Evolutionary conservation across 1,284 basidiomycete genomes (phyloP), one percentile per base, ranked within the genome.

Genomic region (Cutaneotrichosporon sp.): DNA sequence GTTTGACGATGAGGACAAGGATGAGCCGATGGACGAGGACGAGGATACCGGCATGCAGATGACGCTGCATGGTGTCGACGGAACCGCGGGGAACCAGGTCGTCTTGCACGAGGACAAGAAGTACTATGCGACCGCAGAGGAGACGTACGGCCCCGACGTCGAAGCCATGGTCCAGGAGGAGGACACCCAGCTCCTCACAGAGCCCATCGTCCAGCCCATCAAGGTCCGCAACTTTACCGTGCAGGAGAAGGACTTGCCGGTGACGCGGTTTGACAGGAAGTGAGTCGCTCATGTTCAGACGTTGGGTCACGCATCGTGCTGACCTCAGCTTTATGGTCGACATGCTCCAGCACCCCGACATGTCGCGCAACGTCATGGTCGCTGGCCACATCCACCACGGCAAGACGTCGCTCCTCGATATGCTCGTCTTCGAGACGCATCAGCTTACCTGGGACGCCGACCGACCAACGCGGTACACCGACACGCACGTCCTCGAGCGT

Each of bases 81-180:
- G 77, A 14, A 76, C 75, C 3, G 73, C 76, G 11, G 76, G 78
- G 68, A 93, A 91, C 71, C 92, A 94, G 58, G 91, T 97, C 34
- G 81, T 97, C 55, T 83, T 97, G 62, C 96, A 99, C 75, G 97
- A 99, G 79, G 91, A 99, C 83, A 99, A 99, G 81, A 90, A 94
- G 80, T 99, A 99, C 82, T 99, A 99, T 77, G 92, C 93, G 9
- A 90, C 90, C 13, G 97, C 97, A 0, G 84, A 85, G 61, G 92
- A 98, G 57, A 88, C 96, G 1, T 99, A 99, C 77, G 97, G 96
- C 9, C 85, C 88, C 53, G 96, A 90, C 64, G 96, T 99, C 26
- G 96, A 99, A 82, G 91, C 96, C 1, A 82, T 99, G 73, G 97
- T 99, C 1, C 95, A 99, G 79, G 97, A 99, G 80, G 97, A 99